Conservation (phyloP, 2,329 filamentous ascomycete species). For the Epichloe amarillans region DNA sequence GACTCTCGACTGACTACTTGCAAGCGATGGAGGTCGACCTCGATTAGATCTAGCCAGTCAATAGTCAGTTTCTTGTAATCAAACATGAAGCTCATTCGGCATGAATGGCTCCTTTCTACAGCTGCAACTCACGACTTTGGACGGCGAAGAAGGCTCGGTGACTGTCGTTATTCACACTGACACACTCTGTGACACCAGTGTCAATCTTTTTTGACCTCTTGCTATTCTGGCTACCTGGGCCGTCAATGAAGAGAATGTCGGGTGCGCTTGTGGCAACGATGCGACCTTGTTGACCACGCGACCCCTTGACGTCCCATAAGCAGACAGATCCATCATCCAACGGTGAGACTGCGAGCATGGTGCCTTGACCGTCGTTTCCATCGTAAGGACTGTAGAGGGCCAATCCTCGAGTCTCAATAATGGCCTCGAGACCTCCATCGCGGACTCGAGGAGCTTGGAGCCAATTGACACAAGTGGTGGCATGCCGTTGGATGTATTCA, state of each 20-base stretch:
- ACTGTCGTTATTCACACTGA: conserved; percentile 58
- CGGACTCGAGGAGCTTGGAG: conserved; percentile 46
- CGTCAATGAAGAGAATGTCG: conserved; percentile 51
- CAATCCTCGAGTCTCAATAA: conserved; percentile 58
- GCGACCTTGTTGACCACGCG: conserved; percentile 39
- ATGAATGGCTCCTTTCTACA: not conserved
- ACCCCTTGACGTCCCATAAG: conserved; percentile 64
- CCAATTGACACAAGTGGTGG: conserved; percentile 63
- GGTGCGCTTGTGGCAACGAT: conserved; percentile 53
- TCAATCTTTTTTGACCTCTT: conserved; percentile 52
- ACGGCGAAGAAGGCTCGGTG: conserved; percentile 69
- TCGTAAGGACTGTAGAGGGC: conserved; percentile 47
- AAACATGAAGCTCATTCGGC: not conserved
- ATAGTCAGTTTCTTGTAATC: not conserved
- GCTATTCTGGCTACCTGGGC: conserved; percentile 29
- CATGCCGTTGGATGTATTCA: conserved; percentile 76
- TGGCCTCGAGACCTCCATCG: conserved; percentile 28
- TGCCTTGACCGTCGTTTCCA: conserved; percentile 30
- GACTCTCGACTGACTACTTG: conserved; percentile 53
- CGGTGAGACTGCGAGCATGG: conserved; percentile 54
- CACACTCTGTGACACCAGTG: conserved; percentile 63
- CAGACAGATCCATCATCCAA: conserved; percentile 81
- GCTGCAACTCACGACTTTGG: conserved; percentile 43
- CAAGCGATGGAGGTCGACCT: conserved; percentile 68
- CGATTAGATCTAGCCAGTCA: conserved; percentile 43